Evolutionary conservation across 352 stramenopile species (phyloP), one percentile per base, ranked within the genome.

Genomic region (Pythium angustatum): DNA sequence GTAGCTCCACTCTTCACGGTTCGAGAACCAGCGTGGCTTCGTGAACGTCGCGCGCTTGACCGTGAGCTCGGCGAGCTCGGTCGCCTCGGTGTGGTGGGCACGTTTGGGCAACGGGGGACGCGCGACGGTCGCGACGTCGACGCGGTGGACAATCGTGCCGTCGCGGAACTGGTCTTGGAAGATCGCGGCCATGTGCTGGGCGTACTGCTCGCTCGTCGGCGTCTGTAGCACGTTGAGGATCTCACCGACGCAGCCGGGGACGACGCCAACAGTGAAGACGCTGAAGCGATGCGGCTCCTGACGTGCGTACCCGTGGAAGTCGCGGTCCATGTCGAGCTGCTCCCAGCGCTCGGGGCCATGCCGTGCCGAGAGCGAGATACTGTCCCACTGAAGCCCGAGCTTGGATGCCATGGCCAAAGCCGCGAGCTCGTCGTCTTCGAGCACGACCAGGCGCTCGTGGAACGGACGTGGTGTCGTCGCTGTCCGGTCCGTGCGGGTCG

Each of bases 1-100:
- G 26, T 64, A 72, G 52, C 64, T 67, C 64, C 64, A 72, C 21
- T 67, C 58, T 24, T 72, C 56, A 51, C 55, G 50, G 52, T 30
- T 61, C 0, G 51, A 6, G 11, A 60, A 24, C 64, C 57, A 67
- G 19, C 43, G 34, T 0, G 57, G 7, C 44, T 58, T 62, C 47
- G 54, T 48, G 49, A 73, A 73, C 15, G 53, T 62, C 38, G 51
- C 60, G 1, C 36, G 58, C 59, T 73, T 73, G 28, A 73, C 60
- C 17, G 59, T 44, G 3, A 73, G 28, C 10, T 49, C 61, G 17
- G 48, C 61, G 7, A 68, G 33, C 10, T 19, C 17, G 33, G 54
- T 36, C 1, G 36, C 54, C 5, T 64, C 62, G n/a, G n/a, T n/a
- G n/a, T n/a, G n/a, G n/a, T n/a, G n/a, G n/a, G n/a, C n/a, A n/a